Conservation (phyloP, 257 asterid genomes). For the Gentiana macrophylla region DNA sequence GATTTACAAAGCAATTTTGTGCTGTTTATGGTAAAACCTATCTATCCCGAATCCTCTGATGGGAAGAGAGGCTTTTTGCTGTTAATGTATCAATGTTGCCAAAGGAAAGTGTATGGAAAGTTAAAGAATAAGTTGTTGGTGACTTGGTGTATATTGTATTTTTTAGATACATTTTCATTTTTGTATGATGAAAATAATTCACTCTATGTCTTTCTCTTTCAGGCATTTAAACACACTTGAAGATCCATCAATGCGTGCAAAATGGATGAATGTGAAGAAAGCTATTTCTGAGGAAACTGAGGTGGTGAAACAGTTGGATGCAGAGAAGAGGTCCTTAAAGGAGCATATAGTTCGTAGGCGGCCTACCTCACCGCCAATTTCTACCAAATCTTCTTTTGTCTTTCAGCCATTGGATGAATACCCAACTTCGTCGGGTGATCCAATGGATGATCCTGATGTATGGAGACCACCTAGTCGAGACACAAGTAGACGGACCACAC, state of each 20-base stretch:
- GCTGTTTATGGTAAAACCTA: too few species aligned
- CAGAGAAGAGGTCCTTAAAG: slow-evolving; percentile 80
- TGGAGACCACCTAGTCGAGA: slow-evolving; percentile 99
- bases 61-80: too few species aligned
- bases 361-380: slow-evolving; percentile 85
- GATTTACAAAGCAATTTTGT: too few species aligned
- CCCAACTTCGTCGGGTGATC: slow-evolving; percentile 70
- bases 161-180: too few species aligned
- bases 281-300: slow-evolving; percentile 93
- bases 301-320: slow-evolving; percentile 90
- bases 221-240: slow-evolving; percentile 87
- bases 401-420: slow-evolving; percentile 94
- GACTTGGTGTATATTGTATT: too few species aligned
- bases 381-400: slow-evolving; percentile 72
- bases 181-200: too few species aligned
- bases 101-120: too few species aligned
- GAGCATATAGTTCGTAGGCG: slow-evolving; percentile 67
- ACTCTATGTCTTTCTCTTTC: slow-evolving; percentile 1
- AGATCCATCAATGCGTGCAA: slow-evolving; percentile 72
- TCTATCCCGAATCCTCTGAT: too few species aligned
- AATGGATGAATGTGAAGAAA: slow-evolving; percentile 94
- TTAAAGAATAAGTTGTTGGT: too few species aligned
- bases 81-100: too few species aligned
- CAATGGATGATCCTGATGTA: slow-evolving; percentile 99
- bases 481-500: slow-evolving; percentile 55